Evolutionary conservation across 2,329 filamentous ascomycete genomes (phyloP).

Genomic region (Aureobasidium sp.): DNA sequence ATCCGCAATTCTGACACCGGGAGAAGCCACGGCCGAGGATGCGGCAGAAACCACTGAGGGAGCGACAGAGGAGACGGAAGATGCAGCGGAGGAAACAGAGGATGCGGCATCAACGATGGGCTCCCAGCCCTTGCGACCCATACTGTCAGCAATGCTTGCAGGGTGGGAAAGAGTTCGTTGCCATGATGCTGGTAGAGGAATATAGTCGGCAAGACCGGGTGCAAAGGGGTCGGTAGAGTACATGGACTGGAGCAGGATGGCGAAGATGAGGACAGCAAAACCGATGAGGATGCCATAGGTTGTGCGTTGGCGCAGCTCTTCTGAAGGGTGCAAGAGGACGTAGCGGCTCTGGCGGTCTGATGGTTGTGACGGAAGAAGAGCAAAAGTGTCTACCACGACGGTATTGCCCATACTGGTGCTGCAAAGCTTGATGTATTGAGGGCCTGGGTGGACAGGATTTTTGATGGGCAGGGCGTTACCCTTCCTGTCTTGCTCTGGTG

Average conservation of each 20-base stretch:
- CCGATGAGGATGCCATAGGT: slow-evolving; percentile 51
- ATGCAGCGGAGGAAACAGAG: slow-evolving; percentile 17
- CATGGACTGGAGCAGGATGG: slow-evolving; percentile 51
- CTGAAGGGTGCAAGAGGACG: slow-evolving; percentile 53
- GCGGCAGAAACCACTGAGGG: slow-evolving; percentile 15
- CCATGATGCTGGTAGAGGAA: slow-evolving; percentile 51
- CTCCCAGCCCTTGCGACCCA: slow-evolving; percentile 7
- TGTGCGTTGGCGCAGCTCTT: slow-evolving; percentile 44
- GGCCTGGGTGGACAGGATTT: slow-evolving; percentile 25
- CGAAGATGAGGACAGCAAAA: slow-evolving; percentile 54
- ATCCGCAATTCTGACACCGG: slow-evolving; percentile 15
- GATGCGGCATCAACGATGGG: slow-evolving; percentile 18
- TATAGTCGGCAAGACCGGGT: slow-evolving; percentile 47
- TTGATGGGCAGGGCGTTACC: slow-evolving; percentile 18
- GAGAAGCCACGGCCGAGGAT: slow-evolving; percentile 3
- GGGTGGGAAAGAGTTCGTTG: slow-evolving; percentile 27
- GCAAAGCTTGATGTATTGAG: slow-evolving; percentile 65
- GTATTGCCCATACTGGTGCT: slow-evolving; percentile 75
- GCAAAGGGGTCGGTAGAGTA: slow-evolving; percentile 49
- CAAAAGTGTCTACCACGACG: slow-evolving; percentile 70
- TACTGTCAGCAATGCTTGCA: slow-evolving; percentile 15
- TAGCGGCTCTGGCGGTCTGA: slow-evolving; percentile 53
- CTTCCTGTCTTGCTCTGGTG: slow-evolving; percentile 20
- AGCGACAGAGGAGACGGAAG: slow-evolving; percentile 17
- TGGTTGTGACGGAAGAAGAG: slow-evolving; percentile 47